These are phyloP conservation scores for Pisolithus microcarpus DNA, from an alignment of 768 basidiomycete genomes.

Conservation along the genomic window DNA sequence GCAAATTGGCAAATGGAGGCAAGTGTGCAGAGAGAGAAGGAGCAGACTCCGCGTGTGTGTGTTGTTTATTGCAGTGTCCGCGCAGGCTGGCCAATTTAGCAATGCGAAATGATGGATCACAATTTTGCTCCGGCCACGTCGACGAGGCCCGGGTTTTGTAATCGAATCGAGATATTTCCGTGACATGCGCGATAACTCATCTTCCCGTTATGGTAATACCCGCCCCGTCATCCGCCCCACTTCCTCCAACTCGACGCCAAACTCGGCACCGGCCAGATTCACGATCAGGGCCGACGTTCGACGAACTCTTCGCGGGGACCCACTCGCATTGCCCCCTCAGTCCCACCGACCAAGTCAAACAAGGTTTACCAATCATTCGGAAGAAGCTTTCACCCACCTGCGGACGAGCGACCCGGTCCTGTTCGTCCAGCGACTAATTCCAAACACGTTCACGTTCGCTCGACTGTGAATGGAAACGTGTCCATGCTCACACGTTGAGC, in stretches of 20 bases:
- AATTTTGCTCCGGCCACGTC: conserved; percentile 26
- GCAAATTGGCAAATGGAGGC: conserved; percentile 18
- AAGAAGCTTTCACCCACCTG: conserved; percentile 11
- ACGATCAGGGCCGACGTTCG: conserved; percentile 21
- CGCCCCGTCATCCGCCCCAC: conserved; percentile 34
- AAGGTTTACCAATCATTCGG: conserved; percentile 10
- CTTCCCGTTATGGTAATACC: conserved; percentile 33
- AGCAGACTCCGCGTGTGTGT: conserved; percentile 11
- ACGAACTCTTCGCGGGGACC: conserved; percentile 24
- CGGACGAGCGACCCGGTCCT: conserved; percentile 9
- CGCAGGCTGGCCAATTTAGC: conserved; percentile 22
- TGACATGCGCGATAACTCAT: conserved; percentile 14
- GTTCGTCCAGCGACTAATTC: conserved; percentile 15
- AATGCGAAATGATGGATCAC: conserved; percentile 19
- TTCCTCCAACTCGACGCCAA: conserved; percentile 19
- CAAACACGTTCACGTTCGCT: too few relatives aligned
- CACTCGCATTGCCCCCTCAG: conserved; percentile 15
- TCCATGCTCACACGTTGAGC: not conserved
- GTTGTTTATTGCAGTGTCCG: not conserved
- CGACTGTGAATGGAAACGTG: not conserved
- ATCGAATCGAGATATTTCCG: conserved; percentile 19
- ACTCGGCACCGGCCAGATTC: conserved; percentile 44
- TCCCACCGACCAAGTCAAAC: not conserved
- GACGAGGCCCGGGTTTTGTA: conserved; percentile 27
- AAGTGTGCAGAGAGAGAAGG: too few relatives aligned